A percentile compares a stretch with the other conserved stretches of the same genome.
Conservation (phyloP, 1,284 basidiomycete genomes). For the Xerocomus minutiporus region DNA sequence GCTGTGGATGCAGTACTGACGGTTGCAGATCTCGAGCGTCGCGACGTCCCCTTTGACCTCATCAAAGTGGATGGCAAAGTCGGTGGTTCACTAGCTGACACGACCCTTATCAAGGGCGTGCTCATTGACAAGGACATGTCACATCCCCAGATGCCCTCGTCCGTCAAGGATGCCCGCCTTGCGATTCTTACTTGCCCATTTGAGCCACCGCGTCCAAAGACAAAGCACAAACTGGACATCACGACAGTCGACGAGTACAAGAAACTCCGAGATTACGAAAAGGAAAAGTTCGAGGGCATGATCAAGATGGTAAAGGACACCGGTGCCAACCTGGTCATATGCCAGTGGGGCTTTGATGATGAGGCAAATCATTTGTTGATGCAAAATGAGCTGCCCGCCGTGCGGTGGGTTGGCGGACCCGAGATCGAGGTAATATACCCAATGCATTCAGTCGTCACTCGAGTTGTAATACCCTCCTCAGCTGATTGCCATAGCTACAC, state of each 20-base stretch:
- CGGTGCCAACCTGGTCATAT: conserved; percentile 98
- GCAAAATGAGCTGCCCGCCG: conserved; percentile 97
- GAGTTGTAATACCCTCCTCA: conserved; percentile 29
- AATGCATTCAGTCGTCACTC: background rate
- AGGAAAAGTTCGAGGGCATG: conserved; percentile 95
- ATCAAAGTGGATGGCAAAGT: conserved; percentile 99
- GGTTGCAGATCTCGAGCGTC: conserved; percentile 92
- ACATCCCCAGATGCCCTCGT: conserved; percentile 95
- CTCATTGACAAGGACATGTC: conserved; percentile 99
- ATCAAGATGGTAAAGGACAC: conserved; percentile 96
- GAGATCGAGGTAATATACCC: conserved; percentile 82
- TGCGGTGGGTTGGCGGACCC: conserved; percentile 98
- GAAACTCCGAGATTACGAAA: conserved; percentile 92
- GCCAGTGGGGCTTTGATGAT: conserved; percentile 99
- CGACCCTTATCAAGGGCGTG: conserved; percentile 88
- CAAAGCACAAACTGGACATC: conserved; percentile 99
- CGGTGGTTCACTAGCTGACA: conserved; percentile 94
- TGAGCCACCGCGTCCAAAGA: conserved; percentile 97
- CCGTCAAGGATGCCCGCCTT: conserved; percentile 83
- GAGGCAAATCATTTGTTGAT: conserved; percentile 98
- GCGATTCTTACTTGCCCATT: conserved; percentile 99
- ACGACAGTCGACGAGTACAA: conserved; percentile 97
- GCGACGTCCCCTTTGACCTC: conserved; percentile 96
- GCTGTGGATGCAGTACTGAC: conserved; percentile 95
- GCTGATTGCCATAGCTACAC: conserved; percentile 98